Evolutionary conservation across 1,284 basidiomycete genomes (phyloP), one percentile per base, ranked within the genome.

Genomic region (Moniliella sp.): DNA sequence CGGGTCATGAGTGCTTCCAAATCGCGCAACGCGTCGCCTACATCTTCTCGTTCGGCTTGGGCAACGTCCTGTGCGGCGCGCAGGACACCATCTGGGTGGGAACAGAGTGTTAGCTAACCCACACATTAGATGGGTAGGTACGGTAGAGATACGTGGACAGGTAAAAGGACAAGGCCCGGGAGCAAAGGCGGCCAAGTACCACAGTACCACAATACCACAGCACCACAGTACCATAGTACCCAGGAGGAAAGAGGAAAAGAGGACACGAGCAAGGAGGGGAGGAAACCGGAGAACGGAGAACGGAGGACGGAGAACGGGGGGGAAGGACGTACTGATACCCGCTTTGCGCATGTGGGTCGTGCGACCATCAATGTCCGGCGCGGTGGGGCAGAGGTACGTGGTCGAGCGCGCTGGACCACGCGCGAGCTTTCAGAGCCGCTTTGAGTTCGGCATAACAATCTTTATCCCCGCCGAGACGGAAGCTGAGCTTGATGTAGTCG

Each of bases 1-100:
- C 84, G 80, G 31, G 76, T 67, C 78, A 81, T 86, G 26, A 97
- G 66, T 1, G 78, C 76, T 53, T 94, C 82, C 15, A 97, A 69
- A 53, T 94, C 88, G 45, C 73, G 69, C 31, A 97, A 69, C 0
- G 84, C 79, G 45, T 74, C 72, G 28, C 71, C 69, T 67, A 94
- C 74, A 42, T 74, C 68, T 4, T 69, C 70, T 31, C 69, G 3
- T 73, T 72, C n/a, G 71, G 72, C 13, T 69, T 67, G 57, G 75
- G 73, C 32, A 7, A n/a, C n/a, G 21, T 23, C 21, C 8, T 23
- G 8, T 23, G 21, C 21, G 21, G 21, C 21, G 80, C 76, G 1
- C 66, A 70, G 36, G 70, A 70, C 33, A 34, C 28, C 42, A 26
- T 42, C 73, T 71, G 65, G 34, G 74, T 73, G 28, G 45, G 42